phyloP scores from a whole-genome alignment of 257 asterid species.

The Jasminum sambac region DNA sequence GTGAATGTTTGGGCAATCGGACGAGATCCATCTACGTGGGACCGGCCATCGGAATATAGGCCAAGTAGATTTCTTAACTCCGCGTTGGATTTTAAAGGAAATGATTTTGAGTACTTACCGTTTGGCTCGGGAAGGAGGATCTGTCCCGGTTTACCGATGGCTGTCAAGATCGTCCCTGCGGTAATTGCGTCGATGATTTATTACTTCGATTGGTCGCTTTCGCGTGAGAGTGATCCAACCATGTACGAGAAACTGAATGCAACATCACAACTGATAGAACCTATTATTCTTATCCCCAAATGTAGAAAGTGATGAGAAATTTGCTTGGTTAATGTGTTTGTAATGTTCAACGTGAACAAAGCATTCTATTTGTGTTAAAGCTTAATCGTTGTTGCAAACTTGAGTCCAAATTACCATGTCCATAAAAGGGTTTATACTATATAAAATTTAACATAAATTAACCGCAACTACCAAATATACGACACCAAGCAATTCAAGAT shows the following conservation, averaged over 20 bases:
- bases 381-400: too few species aligned
- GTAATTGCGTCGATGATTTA: constrained; percentile 33
- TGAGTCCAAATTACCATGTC: too few species aligned
- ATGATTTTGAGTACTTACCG: constrained; percentile 42
- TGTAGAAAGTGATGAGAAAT: constrained; percentile 24
- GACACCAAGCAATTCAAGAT: too few species aligned
- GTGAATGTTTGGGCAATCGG: constrained; percentile 46
- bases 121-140: constrained; percentile 56
- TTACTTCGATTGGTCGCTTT: constrained; percentile 38
- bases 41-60: constrained; percentile 35
- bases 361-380: too few species aligned
- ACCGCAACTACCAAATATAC: too few species aligned
- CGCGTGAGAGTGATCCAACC: constrained; percentile 8
- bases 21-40: constrained; percentile 42
- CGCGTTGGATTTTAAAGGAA: constrained; percentile 41
- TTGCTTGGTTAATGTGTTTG: neutral
- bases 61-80: constrained; percentile 43
- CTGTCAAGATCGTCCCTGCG: constrained; percentile 26
- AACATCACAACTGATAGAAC: constrained; percentile 29
- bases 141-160: constrained; percentile 53
- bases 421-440: too few species aligned
- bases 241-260: constrained; percentile 31
- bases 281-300: constrained; percentile 35
- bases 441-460: too few species aligned
- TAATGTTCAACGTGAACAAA: neutral